Percentiles rank a stretch among this genome's conserved stretches.
Evolutionary conservation across 345 rosid species (phyloP).

Genomic region (Bretschneidera sinensis): DNA sequence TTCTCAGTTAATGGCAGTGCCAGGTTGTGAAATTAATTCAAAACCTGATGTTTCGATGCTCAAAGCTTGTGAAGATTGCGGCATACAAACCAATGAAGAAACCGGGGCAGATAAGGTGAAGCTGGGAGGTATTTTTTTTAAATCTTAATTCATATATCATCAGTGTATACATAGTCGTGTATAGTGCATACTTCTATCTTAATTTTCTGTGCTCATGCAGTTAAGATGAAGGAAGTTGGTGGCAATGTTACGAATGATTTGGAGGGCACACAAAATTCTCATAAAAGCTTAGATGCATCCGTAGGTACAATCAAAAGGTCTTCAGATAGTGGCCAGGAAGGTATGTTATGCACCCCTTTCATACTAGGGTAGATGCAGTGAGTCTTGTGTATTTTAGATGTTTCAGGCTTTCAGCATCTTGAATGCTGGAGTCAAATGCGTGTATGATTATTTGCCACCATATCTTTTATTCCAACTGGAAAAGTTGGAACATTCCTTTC

Average conservation of each 20-base stretch:
- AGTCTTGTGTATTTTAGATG: background rate
- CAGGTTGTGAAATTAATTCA: conserved; percentile 29
- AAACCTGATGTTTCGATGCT: conserved; percentile 29
- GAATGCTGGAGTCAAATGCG: background rate
- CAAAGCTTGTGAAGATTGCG: conserved; percentile 25
- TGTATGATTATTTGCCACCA: background rate
- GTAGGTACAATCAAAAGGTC: conserved; percentile 40
- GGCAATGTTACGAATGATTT: conserved; percentile 14
- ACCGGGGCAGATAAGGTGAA: conserved; percentile 8
- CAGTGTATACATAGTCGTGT: background rate
- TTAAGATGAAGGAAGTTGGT: conserved; percentile 25
- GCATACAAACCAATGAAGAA: conserved; percentile 16
- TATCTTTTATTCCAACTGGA: background rate
- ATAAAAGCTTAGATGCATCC: conserved; percentile 26
- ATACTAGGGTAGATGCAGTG: conserved; percentile 6
- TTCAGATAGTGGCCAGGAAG: conserved; percentile 42
- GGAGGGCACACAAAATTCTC: conserved; percentile 21
- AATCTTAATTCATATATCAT: conserved; percentile 11
- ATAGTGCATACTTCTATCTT: conserved; percentile 5
- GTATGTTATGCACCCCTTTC: conserved; percentile 26
- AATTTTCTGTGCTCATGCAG: conserved; percentile 20
- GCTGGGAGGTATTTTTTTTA: conserved; percentile 34
- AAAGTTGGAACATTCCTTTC: background rate
- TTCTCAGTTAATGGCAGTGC: conserved; percentile 52
- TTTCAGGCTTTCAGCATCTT: background rate